A percentile compares a stretch with the other conserved stretches of the same genome.
Conservation (phyloP, 371 early-diverging fungal genomes). For the Blakeslea trispora region DNA sequence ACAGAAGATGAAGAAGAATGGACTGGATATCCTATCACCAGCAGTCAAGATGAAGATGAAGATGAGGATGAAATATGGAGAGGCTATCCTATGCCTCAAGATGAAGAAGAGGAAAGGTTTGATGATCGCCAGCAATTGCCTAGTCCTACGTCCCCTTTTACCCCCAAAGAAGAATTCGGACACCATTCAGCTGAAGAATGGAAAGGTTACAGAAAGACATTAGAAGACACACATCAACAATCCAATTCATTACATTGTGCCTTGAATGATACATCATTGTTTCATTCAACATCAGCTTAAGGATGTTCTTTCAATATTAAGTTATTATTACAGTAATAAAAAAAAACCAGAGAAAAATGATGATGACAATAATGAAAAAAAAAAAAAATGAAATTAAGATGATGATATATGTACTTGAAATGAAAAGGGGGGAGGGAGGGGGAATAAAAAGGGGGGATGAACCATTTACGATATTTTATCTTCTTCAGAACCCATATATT, state of each 20-base stretch:
- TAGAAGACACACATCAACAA: conserved; percentile 13
- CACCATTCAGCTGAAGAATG: conserved; percentile 17
- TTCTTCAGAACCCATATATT: conserved; percentile 47
- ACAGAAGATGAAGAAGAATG: conserved; percentile 30
- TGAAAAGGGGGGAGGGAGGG: neutral
- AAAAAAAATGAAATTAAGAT: too few species aligned
- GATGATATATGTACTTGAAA: neutral
- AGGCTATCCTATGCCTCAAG: conserved; percentile 33
- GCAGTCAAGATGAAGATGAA: neutral
- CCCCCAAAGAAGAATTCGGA: conserved; percentile 2
- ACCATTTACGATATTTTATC: neutral
- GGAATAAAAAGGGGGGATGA: neutral
- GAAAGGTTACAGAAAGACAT: conserved; percentile 21
- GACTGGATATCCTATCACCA: conserved; percentile 39
- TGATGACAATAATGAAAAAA: too few species aligned
- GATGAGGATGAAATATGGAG: conserved; percentile 38
- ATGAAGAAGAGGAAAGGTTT: conserved; percentile 7
- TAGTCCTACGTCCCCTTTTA: conserved; percentile 4
- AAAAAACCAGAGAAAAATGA: too few species aligned
- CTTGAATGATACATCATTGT: too few species aligned
- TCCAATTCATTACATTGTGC: neutral
- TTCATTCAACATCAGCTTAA: too few species aligned
- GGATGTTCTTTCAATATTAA: too few species aligned
- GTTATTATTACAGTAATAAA: conserved; percentile 1
- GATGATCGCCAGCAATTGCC: conserved; percentile 4